Base-by-base conservation (phyloP, 2,329 filamentous ascomycete species). In the Fonsecaea multimorphosa region DNA sequence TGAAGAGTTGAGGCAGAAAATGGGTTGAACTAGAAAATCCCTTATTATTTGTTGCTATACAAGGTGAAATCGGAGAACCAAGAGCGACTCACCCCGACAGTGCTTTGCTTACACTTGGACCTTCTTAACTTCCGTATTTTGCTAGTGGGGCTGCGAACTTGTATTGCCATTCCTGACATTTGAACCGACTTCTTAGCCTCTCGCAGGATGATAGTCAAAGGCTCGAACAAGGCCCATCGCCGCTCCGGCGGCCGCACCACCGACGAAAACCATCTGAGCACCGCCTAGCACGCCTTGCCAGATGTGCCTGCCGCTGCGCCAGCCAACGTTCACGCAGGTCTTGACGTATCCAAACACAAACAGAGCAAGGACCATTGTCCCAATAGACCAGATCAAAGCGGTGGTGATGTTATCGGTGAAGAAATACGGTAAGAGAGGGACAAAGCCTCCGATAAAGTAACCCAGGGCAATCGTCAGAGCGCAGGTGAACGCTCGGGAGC, bases 201-300 rank as follows among this genome's bases (percentile, higher is more conserved):
- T 40, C 8, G 16, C 38, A 40, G 38, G 16, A 40, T 40, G 38
- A 40, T 40, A 40, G n/a, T 40, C 38, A 40, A 40, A 40, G 1
- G 38, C 38, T 36, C 66, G 55, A 24, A 69, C 64, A 55, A 90
- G 84, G 3, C 78, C 82, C 75, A 90, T 89, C 24, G 88, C 88
- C 9, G 87, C 87, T 1, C 85, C 88, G 0, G 89, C 89, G 4
- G 89, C 89, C 61, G 89, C 68, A 12, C 86, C 85, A 31, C 89
- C 89, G 51, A 91, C 84, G 19, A 88, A 72, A 49, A 89, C 77
- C 75, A 89, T 91, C 77, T 90, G 86, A 32, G 87, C 57, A 0
- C 87, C 87, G 6, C 87, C 87, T 76, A 82, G 84, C 14, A 86
- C 71, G 9, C 85, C 83, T 34, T 79, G 70, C 70, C 85, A 79